These are phyloP conservation scores for Gossypioides kirkii DNA, from an alignment of 345 rosid species.

Conservation along the genomic window DNA sequence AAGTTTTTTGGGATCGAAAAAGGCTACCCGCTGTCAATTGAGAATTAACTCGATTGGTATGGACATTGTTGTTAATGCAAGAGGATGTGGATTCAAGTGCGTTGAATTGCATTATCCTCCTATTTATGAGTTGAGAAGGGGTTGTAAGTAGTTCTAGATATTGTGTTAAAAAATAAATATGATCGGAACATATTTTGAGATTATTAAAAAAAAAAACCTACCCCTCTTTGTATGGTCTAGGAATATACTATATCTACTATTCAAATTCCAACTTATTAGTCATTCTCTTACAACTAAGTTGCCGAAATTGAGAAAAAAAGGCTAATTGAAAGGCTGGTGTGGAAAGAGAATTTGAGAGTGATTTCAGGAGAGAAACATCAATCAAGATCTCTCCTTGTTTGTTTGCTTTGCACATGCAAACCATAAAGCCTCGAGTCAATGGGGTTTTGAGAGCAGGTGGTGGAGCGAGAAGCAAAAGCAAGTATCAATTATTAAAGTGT, in stretches of 20 bases:
- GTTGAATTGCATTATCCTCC: no score
- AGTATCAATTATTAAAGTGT: constrained; percentile 17
- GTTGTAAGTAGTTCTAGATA: no score
- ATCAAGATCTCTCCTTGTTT: neutral
- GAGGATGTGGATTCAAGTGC: no score
- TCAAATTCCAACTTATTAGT: neutral
- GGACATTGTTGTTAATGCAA: no score
- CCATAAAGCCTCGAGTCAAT: constrained; percentile 19
- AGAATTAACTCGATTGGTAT: no score
- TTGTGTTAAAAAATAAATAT: no score
- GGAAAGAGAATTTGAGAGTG: neutral
- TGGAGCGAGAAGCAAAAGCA: neutral
- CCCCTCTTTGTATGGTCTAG: neutral
- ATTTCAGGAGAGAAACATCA: constrained; percentile 3
- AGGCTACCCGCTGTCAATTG: no score
- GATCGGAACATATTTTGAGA: no score
- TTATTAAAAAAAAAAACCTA: no score
- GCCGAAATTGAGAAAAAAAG: neutral
- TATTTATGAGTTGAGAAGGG: no score
- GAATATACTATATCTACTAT: neutral
- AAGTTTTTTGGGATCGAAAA: neutral
- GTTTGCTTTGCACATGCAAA: constrained; percentile 21
- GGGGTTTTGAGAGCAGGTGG: constrained; percentile 6
- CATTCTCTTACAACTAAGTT: neutral
- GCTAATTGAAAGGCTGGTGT: neutral